Conservation (phyloP, 768 basidiomycete genomes). For the Lyophyllum atratum region DNA sequence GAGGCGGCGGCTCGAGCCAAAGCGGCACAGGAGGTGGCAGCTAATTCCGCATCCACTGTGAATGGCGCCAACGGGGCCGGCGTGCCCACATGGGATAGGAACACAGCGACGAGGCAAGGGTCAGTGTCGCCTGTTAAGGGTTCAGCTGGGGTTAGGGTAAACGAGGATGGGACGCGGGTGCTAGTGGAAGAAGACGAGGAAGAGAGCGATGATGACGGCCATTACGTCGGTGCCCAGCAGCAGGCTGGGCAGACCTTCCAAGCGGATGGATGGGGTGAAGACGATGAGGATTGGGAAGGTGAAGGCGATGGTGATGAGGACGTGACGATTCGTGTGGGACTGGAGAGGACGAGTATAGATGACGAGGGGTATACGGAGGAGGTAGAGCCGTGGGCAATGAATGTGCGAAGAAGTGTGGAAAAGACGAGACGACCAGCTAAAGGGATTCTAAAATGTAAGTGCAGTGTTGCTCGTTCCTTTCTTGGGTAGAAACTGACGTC, state of each 20-base stretch:
- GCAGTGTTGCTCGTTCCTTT: conserved; percentile 4
- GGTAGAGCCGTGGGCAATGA: conserved; percentile 76
- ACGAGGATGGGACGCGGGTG: conserved; percentile 67
- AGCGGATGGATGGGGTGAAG: conserved; percentile 67
- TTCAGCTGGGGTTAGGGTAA: conserved; percentile 42
- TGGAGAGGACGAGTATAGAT: conserved; percentile 51
- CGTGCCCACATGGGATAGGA: conserved; percentile 79
- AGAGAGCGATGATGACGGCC: conserved; percentile 56
- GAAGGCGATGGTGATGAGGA: conserved; percentile 69
- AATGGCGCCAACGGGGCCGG: conserved; percentile 39
- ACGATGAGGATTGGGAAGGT: conserved; percentile 71
- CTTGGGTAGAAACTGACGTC: neutral
- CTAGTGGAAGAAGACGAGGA: conserved; percentile 76
- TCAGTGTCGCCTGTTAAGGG: conserved; percentile 45
- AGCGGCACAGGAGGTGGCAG: conserved; percentile 53
- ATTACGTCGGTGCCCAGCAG: conserved; percentile 41
- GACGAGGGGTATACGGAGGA: conserved; percentile 59
- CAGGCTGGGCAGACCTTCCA: conserved; percentile 43
- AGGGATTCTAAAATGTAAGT: conserved; percentile 90
- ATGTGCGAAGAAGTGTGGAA: conserved; percentile 74
- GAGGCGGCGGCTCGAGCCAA: conserved; percentile 72
- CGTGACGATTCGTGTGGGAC: conserved; percentile 65
- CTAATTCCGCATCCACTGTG: conserved; percentile 18
- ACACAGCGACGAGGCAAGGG: conserved; percentile 64
- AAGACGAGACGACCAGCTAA: conserved; percentile 63